Base-by-base conservation (phyloP, 208 protist genomes). In the Kentomonas sorsogonicus region DNA sequence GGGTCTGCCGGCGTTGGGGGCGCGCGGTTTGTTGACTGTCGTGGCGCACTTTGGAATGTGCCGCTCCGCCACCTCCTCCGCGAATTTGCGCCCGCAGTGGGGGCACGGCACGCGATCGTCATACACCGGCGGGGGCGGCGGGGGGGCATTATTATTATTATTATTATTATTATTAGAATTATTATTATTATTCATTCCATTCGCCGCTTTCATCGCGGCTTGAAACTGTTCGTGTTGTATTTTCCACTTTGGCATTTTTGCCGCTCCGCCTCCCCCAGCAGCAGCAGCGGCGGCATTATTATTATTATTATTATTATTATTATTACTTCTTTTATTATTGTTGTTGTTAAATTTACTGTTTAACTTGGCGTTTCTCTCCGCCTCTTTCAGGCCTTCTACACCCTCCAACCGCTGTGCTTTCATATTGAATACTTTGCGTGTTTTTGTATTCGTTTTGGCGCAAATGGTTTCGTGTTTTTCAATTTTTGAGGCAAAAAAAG, bases 1-100 rank as follows among this genome's bases (percentile, higher is more conserved):
- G n/a, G n/a, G n/a, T n/a, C n/a, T n/a, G n/a, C n/a, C n/a, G n/a
- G n/a, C n/a, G n/a, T n/a, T n/a, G n/a, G n/a, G n/a, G n/a, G n/a
- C n/a, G n/a, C n/a, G n/a, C 9, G 91, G 91, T 68, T 94, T 96
- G 27, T 84, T 82, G 26, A 86, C 60, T 29, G 90, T 96, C 45
- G 63, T 93, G 18, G 79, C 78, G 44, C 91, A 96, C 66, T 89
- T 91, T 1, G 92, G 92, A 26, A 95, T 95, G 68, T 97, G 92
- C 22, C 92, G 73, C 38, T 76, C 72, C 3, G 88, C 89, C 25
- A 85, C 79, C 0, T 89, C 67, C 20, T 84, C 66, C 0, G 83
- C 82, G 57, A 97, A 97, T 65, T 93, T 92, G 29, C 91, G 67
- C 0, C 83, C 82, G 57, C 91, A 97, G 66, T 95, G 86, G 7